These are phyloP conservation scores for Neurospora terricola DNA, from an alignment of 495 filamentous ascomycete genomes.

Conservation along the genomic window DNA sequence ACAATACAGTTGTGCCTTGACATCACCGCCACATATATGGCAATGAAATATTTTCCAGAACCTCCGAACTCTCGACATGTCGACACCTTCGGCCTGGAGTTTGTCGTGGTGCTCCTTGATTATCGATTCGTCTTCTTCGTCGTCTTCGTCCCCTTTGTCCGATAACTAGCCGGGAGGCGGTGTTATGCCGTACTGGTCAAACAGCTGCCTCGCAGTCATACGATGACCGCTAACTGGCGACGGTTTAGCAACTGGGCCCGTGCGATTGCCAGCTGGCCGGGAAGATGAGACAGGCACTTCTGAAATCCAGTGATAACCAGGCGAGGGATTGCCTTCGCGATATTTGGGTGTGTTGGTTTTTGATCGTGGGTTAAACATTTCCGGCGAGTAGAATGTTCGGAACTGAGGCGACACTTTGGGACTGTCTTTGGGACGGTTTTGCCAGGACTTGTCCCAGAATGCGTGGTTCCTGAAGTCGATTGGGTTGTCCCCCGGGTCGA, in stretches of 20 bases:
- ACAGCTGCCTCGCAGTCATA: constrained; percentile 19
- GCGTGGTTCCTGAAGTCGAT: neutral
- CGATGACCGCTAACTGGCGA: neutral
- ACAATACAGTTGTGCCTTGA: constrained; percentile 24
- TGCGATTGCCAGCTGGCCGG: neutral
- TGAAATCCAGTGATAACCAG: neutral
- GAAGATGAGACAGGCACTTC: neutral
- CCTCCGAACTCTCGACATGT: neutral
- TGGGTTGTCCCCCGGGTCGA: constrained; percentile 1
- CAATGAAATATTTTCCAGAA: constrained; percentile 26
- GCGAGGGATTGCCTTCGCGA: neutral
- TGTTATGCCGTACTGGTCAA: constrained; percentile 24
- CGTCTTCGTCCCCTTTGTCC: constrained; percentile 24
- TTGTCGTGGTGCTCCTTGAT: constrained; percentile 9
- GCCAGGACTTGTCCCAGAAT: neutral
- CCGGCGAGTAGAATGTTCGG: neutral
- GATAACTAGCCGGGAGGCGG: constrained; percentile 32
- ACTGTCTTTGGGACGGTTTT: neutral
- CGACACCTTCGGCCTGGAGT: neutral
- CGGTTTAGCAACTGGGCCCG: neutral
- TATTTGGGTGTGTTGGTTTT: neutral
- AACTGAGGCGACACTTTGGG: neutral
- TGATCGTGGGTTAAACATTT: neutral
- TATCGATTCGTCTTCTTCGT: constrained; percentile 15
- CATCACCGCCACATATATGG: constrained; percentile 28